Percentiles rank a stretch among this genome's conserved stretches.
Evolutionary conservation across 495 filamentous ascomycete genomes (phyloP).

Genomic region (Emericellopsis terricola): DNA sequence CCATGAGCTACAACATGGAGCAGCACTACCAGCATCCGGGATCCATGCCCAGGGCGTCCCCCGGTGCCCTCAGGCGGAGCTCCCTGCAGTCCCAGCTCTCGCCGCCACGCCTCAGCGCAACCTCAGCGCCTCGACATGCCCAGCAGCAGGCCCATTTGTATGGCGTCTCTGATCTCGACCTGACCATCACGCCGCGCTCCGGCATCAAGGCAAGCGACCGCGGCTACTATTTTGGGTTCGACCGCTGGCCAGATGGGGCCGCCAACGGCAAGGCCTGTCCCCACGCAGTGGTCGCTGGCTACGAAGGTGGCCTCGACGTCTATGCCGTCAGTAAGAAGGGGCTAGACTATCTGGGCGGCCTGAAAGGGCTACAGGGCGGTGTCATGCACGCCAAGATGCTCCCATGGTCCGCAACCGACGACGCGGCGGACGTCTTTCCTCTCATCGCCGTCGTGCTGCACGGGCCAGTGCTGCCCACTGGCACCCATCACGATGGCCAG

Average conservation of each 20-base stretch:
- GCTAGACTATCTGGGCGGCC: constrained; percentile 41
- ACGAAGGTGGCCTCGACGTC: constrained; percentile 56
- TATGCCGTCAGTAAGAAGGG: constrained; percentile 49
- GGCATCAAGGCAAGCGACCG: constrained; percentile 38
- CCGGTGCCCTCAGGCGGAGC: constrained; percentile 27
- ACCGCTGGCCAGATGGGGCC: constrained; percentile 35
- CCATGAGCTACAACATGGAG: constrained; percentile 34
- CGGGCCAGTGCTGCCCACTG: constrained; percentile 36
- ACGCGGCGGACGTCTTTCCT: constrained; percentile 25
- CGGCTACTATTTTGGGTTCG: constrained; percentile 67
- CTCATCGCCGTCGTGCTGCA: constrained; percentile 62
- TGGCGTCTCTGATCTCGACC: constrained; percentile 48
- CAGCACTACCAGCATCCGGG: constrained; percentile 19
- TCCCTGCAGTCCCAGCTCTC: constrained; percentile 39
- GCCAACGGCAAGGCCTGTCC: constrained; percentile 33
- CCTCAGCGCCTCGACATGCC: constrained; percentile 61
- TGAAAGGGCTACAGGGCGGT: constrained; percentile 62
- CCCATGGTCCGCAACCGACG: constrained; percentile 25
- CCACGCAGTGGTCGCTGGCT: constrained; percentile 58
- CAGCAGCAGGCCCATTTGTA: constrained; percentile 58
- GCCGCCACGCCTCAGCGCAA: constrained; percentile 22
- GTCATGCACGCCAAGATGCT: constrained; percentile 69
- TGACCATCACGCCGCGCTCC: constrained; percentile 34
- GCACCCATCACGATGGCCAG: constrained; percentile 13
- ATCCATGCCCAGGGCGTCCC: constrained; percentile 22